Conservation (phyloP, 2,329 filamentous ascomycete species). For the Hypoxylon rubiginosum region DNA sequence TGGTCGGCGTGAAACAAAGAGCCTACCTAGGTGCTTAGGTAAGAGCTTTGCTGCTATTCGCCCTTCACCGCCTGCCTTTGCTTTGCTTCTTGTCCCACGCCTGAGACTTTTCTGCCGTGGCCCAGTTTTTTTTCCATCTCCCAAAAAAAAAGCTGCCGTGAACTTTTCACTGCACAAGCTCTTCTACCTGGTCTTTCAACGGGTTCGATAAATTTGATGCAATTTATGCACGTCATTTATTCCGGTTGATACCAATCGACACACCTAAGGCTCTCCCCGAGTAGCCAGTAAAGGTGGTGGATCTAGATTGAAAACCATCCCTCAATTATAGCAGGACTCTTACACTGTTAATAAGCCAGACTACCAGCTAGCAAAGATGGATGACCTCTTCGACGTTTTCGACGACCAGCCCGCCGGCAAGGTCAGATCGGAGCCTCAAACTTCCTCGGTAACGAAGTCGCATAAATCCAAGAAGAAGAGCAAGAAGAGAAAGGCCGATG, state of each 20-base stretch:
- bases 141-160: constrained; percentile 9
- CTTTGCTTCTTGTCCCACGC: constrained; percentile 22
- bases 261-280: not conserved
- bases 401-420: constrained; percentile 72
- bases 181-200: constrained; percentile 14
- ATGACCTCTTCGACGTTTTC: constrained; percentile 87
- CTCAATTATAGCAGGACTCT: constrained; percentile 2
- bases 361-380: constrained; percentile 62
- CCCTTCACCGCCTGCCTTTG: constrained; percentile 45
- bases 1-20: constrained; percentile 23
- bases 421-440: constrained; percentile 54
- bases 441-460: constrained; percentile 51
- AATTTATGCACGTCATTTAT: not conserved
- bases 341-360: not conserved
- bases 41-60: constrained; percentile 7
- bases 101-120: constrained; percentile 47
- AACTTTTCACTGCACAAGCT: constrained; percentile 5
- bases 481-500: constrained; percentile 90
- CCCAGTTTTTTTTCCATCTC: constrained; percentile 38
- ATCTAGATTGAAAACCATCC: not conserved
- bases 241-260: not conserved
- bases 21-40: not conserved
- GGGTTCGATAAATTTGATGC: not conserved
- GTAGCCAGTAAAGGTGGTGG: not conserved
- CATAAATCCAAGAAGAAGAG: constrained; percentile 65